Percentiles rank a stretch among this genome's conserved stretches.
phyloP scores from a whole-genome alignment of 129 eudicot genomes.

The Helianthus tuberosus region DNA sequence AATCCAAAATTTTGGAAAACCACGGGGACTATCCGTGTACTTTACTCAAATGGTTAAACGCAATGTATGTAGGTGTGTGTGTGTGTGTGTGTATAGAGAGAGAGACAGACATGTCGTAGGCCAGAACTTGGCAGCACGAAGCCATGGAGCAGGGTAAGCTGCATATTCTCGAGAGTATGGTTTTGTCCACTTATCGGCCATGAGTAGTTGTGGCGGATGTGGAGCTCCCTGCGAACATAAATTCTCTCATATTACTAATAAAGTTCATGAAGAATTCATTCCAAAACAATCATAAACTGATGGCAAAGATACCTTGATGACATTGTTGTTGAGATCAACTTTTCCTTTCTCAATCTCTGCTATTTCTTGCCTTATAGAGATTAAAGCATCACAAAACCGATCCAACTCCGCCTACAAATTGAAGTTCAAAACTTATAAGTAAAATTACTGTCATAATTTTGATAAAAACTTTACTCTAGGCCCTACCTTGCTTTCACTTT shows the following conservation, averaged over 20 bases:
- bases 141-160: conserved; percentile 93
- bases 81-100: neutral
- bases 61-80: too few relatives aligned
- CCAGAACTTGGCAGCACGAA: conserved; percentile 89
- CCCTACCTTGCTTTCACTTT: conserved; percentile 98
- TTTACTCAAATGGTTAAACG: too few relatives aligned
- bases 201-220: conserved; percentile 87
- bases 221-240: conserved; percentile 80
- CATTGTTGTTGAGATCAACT: conserved; percentile 82
- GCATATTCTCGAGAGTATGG: conserved; percentile 94
- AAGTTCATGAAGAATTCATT: neutral
- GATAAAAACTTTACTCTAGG: neutral
- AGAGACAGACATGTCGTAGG: conserved; percentile 75
- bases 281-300: conserved; percentile 15
- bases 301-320: conserved; percentile 67
- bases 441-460: neutral
- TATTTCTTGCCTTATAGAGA: conserved; percentile 92
- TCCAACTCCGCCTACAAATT: conserved; percentile 87
- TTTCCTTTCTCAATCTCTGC: conserved; percentile 88
- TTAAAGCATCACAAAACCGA: conserved; percentile 91
- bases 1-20: too few relatives aligned
- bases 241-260: neutral
- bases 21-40: too few relatives aligned
- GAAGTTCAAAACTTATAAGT: neutral
- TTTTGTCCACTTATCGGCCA: conserved; percentile 94